Conservation (phyloP, 2,329 filamentous ascomycete species). For the Beauveria australis region DNA sequence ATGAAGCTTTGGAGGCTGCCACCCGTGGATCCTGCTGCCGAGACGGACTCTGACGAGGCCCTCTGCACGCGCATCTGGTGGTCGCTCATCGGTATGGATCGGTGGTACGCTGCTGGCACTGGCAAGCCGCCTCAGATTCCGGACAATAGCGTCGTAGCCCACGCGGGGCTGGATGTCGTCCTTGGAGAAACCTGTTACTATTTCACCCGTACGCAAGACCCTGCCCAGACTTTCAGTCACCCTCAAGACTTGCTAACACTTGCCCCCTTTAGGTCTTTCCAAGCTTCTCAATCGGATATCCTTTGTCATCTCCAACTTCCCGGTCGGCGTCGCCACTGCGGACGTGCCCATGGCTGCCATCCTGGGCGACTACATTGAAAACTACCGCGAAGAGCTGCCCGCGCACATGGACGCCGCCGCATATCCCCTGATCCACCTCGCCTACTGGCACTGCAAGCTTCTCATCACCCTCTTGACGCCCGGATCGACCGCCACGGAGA, state of each 20-base stretch:
- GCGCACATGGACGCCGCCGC: constrained; percentile 42
- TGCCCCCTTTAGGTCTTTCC: constrained; percentile 38
- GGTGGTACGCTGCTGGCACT: constrained; percentile 64
- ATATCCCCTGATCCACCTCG: constrained; percentile 53
- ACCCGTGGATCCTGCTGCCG: constrained; percentile 38
- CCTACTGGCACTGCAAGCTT: constrained; percentile 63
- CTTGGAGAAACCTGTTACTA: constrained; percentile 58
- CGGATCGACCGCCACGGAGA: constrained; percentile 44
- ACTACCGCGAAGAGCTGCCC: constrained; percentile 58
- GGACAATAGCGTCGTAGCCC: constrained; percentile 51
- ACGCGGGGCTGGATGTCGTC: constrained; percentile 49
- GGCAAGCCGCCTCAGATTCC: constrained; percentile 55
- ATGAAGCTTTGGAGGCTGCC: constrained; percentile 47
- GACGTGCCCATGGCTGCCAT: constrained; percentile 27
- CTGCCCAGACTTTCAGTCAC: no score
- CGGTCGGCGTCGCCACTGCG: constrained; percentile 25
- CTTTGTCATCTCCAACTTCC: constrained; percentile 28
- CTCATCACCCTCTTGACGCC: constrained; percentile 54
- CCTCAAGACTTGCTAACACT: neutral
- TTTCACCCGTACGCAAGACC: constrained; percentile 49
- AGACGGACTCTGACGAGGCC: constrained; percentile 53
- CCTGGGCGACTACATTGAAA: constrained; percentile 38
- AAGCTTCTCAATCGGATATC: constrained; percentile 41
- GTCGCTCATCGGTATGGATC: constrained; percentile 62
- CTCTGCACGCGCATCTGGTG: constrained; percentile 62